Base-by-base conservation (phyloP, 805 yeast genomes). In the Tetrapisispora arboricola region DNA sequence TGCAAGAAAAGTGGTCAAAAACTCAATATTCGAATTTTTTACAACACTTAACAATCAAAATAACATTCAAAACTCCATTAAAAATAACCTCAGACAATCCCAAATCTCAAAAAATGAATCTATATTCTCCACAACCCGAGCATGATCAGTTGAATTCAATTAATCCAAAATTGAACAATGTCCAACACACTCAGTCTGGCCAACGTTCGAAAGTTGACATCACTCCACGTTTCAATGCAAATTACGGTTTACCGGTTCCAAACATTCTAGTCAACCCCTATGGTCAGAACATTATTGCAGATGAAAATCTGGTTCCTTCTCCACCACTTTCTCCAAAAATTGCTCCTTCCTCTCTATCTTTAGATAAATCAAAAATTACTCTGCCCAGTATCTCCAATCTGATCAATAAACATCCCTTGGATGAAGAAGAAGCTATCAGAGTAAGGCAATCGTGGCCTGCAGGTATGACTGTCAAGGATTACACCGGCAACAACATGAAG, bases 51-150 rank as follows among this genome's bases (percentile, higher is more conserved):
- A 25, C 4, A 11, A 11, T 25, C 6, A 21, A 20, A 21, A 7
- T n/a, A 32, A 4, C 36, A 32, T 21, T 15, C 11, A 34, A 22
- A 12, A 34, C 8, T 5, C 17, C 21, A 29, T 16, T 22, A 2
- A 20, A n/a, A 20, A 3, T 4, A 13, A 8, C 33, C 8, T 9
- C 15, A 19, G 12, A 30, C 12, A 30, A 19, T 19, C 15, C 16
- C 3, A 12, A 31, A n/a, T n/a, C n/a, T n/a, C n/a, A n/a, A 17
- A 35, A 17, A 4, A 57, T 58, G 60, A 58, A 55, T 43, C 44
- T 57, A 39, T 50, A 53, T 44, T 57, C 64, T 11, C 64, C 64
- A 12, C 55, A 49, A 39, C 60, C 61, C 24, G 63, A 59, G 47
- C 57, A 57, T 40, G 50, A 54, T 15, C 61, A 58, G 47, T 47